These are phyloP conservation scores for Capsicum chinense DNA, from an alignment of 257 asterid genomes.

Conservation along the genomic window DNA sequence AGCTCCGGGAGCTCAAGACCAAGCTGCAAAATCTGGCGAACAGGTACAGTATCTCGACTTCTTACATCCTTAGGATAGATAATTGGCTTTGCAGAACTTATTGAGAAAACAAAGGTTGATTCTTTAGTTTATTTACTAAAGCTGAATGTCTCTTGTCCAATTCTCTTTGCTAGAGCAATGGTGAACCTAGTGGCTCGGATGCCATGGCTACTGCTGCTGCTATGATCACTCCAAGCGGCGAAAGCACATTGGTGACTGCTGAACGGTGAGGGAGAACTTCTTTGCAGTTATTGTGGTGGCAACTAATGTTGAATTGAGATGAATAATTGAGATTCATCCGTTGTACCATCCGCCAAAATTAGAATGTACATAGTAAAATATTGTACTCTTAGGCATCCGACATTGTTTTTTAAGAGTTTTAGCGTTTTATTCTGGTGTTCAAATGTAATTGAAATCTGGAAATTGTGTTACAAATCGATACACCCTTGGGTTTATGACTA, in stretches of 20 bases:
- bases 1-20: conserved; percentile 55
- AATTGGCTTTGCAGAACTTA: background rate
- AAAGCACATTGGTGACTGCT: conserved; percentile 43
- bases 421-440: conserved; percentile 24
- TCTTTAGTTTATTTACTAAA: conserved; percentile 11
- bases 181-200: conserved; percentile 55
- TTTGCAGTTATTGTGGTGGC: conserved; percentile 8
- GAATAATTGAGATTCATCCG: conserved; percentile 18
- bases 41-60: conserved; percentile 39
- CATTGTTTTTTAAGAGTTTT: conserved; percentile 1
- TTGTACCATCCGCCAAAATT: conserved; percentile 9
- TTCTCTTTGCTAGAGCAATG: conserved; percentile 49
- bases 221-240: conserved; percentile 51
- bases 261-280: conserved; percentile 34
- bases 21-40: conserved; percentile 55
- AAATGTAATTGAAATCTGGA: conserved; percentile 23
- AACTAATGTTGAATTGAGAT: background rate
- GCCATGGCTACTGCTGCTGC: conserved; percentile 48
- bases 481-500: background rate
- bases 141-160: background rate
- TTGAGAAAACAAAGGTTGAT: background rate
- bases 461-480: background rate
- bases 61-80: background rate
- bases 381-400: conserved; percentile 27
- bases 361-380: conserved; percentile 26